These are phyloP conservation scores for Chaetomium cochliodes DNA, from an alignment of 495 filamentous ascomycete genomes.

Conservation along the genomic window DNA sequence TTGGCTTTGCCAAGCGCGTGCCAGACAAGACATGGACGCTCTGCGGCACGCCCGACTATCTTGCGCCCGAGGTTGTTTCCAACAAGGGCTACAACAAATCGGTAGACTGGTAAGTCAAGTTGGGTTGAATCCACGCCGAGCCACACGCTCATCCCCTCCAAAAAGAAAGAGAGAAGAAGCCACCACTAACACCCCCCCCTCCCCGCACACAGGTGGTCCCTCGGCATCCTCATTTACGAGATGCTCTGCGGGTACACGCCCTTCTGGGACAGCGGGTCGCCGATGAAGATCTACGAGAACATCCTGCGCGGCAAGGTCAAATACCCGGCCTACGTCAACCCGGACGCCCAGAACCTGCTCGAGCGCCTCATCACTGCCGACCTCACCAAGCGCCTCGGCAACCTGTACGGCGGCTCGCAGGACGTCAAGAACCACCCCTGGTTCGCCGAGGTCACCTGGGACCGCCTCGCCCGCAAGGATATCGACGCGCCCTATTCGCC, in stretches of 20 bases:
- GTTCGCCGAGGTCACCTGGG: slow-evolving; percentile 99
- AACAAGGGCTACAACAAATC: slow-evolving; percentile 99
- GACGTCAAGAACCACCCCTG: slow-evolving; percentile 95
- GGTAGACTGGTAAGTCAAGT: slow-evolving; percentile 85
- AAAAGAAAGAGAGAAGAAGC: too few relatives aligned
- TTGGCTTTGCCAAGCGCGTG: slow-evolving; percentile 97
- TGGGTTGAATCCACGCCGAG: neutral
- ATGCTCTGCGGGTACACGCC: slow-evolving; percentile 99
- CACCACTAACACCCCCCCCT: too few relatives aligned
- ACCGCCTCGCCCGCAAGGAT: slow-evolving; percentile 85
- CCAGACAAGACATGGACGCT: slow-evolving; percentile 99
- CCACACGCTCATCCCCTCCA: too few relatives aligned
- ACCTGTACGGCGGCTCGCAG: slow-evolving; percentile 84
- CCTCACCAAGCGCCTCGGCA: slow-evolving; percentile 91
- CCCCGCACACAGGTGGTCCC: slow-evolving; percentile 73
- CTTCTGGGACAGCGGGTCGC: slow-evolving; percentile 95
- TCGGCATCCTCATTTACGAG: slow-evolving; percentile 97
- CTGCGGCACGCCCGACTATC: slow-evolving; percentile 97
- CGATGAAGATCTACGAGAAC: slow-evolving; percentile 99
- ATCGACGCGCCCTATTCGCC: slow-evolving; percentile 98
- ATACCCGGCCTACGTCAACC: slow-evolving; percentile 92
- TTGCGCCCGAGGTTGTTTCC: slow-evolving; percentile 93
- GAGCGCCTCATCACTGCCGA: slow-evolving; percentile 91
- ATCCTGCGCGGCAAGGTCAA: slow-evolving; percentile 91
- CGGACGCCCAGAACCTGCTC: slow-evolving; percentile 88